Evolutionary conservation across 116 monocot species (phyloP).

Genomic region (Dioscorea cayenensis): DNA sequence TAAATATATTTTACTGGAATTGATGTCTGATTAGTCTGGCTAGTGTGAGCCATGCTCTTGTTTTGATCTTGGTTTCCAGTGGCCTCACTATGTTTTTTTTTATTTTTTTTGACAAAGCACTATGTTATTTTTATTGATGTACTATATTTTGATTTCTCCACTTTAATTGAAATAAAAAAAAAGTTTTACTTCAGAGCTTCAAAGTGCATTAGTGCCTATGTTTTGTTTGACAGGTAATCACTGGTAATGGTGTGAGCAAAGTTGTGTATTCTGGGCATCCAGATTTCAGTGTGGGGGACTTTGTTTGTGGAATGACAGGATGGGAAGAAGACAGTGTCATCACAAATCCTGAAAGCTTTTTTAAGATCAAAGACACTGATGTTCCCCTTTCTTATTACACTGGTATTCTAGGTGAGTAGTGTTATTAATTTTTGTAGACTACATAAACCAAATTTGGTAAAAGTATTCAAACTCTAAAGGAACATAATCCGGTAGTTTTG

Average conservation of each 20-base stretch:
- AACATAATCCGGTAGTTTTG: neutral
- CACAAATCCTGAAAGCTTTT: slow-evolving; percentile 10
- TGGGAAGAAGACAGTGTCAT: slow-evolving; percentile 65
- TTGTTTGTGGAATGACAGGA: slow-evolving; percentile 32
- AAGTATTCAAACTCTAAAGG: too few relatives aligned
- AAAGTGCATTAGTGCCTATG: neutral
- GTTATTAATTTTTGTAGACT: neutral
- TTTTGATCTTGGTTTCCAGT: too few relatives aligned
- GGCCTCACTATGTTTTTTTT: too few relatives aligned
- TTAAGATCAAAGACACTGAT: slow-evolving; percentile 38
- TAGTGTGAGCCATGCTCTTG: too few relatives aligned
- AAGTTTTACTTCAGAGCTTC: too few relatives aligned
- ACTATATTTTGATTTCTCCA: too few relatives aligned
- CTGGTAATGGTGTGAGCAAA: slow-evolving; percentile 40
- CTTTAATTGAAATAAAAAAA: too few relatives aligned
- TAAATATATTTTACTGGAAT: too few relatives aligned
- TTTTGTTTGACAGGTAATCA: slow-evolving; percentile 15
- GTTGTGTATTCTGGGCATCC: slow-evolving; percentile 38
- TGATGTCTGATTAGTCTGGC: too few relatives aligned
- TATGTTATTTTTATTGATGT: too few relatives aligned
- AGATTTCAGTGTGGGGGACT: slow-evolving; percentile 32
- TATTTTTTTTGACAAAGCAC: too few relatives aligned
- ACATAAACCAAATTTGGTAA: too few relatives aligned
- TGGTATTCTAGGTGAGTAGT: slow-evolving; percentile 40
- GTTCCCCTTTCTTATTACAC: slow-evolving; percentile 61